Percentiles rank a stretch among this genome's conserved stretches.
These are phyloP conservation scores for Glaciozyma martinii DNA, from an alignment of 768 basidiomycete genomes.

Conservation along the genomic window DNA sequence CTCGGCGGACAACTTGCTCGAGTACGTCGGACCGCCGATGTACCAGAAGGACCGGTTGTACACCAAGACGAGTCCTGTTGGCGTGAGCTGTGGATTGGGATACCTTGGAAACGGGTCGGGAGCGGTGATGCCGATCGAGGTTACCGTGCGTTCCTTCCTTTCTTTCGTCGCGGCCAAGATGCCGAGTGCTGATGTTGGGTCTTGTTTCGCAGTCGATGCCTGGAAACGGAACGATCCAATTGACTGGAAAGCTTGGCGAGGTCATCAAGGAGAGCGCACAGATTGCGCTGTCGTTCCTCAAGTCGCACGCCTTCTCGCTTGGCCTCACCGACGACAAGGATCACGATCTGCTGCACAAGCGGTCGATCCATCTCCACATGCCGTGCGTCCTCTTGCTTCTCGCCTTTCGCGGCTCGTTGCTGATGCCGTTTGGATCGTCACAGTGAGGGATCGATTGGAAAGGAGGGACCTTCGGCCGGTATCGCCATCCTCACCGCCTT, in stretches of 20 bases:
- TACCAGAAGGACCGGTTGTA: conserved; percentile 96
- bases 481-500: conserved; percentile 87
- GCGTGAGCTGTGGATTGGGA: conserved; percentile 88
- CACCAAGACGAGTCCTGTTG: conserved; percentile 65
- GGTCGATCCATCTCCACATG: conserved; percentile 94
- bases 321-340: conserved; percentile 66
- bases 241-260: conserved; percentile 96
- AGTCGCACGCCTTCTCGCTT: conserved; percentile 75
- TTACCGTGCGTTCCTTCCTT: conserved; percentile 47
- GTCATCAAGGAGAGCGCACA: conserved; percentile 95
- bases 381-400: conserved; percentile 53
- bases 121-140: conserved; percentile 94
- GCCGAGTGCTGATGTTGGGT: not conserved
- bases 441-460: conserved; percentile 30
- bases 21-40: conserved; percentile 90
- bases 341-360: conserved; percentile 72
- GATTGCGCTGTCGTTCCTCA: conserved; percentile 88
- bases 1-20: conserved; percentile 78
- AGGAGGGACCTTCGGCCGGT: conserved; percentile 78
- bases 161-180: not conserved
- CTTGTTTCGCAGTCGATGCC: conserved; percentile 71
- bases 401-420: conserved; percentile 56
- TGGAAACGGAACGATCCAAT: conserved; percentile 75
- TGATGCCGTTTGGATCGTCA: not conserved
- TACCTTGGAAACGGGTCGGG: conserved; percentile 95